Base-by-base conservation (phyloP, 495 filamentous ascomycete genomes). In the Stereocaulon alpinum region DNA sequence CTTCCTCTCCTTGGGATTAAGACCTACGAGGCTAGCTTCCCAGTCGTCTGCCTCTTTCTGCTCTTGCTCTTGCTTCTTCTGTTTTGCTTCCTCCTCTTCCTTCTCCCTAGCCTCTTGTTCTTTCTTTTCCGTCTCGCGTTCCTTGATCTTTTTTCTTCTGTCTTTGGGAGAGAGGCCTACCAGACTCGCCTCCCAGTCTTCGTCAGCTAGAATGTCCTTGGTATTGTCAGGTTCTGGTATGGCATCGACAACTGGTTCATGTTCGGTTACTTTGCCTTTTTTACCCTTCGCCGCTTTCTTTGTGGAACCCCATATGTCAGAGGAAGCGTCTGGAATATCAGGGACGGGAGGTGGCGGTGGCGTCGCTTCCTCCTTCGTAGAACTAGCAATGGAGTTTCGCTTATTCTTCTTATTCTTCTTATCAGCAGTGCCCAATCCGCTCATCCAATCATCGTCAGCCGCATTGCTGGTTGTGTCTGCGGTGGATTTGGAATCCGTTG, bases 231-330 rank as follows among this genome's bases (percentile, higher is more conserved):
- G 15, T n/a, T 56, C 52, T 4, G 29, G 34, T n/a, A 22, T 14
- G 56, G 59, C 6, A 29, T 29, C 3, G 20, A 42, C 9, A 29
- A 18, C 48, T 43, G 63, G 43, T 20, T 65, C 66, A 11, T 53
- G 50, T 27, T 64, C 65, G 27, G 56, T 44, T 32, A 55, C 29
- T 57, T 70, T 67, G 43, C 63, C 60, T 51, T 63, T 68, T 54
- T 65, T 70, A 32, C 60, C 58, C 40, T 67, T 65, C 67, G 63
- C 65, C 10, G 72, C 67, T 60, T 77, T 78, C 58, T 78, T 80
- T 14, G 66, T 68, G 69, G 72, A 58, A 40, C 69, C 70, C 73
- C 74, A 77, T 15, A 61, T 56, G 41, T 72, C 70, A 17, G 70
- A 64, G 22, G 58, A 63, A 45, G 44, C 37, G n/a, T 67, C 65